phyloP scores from a whole-genome alignment of 371 early-diverging fungal species.

The Lichtheimia corymbifera region DNA sequence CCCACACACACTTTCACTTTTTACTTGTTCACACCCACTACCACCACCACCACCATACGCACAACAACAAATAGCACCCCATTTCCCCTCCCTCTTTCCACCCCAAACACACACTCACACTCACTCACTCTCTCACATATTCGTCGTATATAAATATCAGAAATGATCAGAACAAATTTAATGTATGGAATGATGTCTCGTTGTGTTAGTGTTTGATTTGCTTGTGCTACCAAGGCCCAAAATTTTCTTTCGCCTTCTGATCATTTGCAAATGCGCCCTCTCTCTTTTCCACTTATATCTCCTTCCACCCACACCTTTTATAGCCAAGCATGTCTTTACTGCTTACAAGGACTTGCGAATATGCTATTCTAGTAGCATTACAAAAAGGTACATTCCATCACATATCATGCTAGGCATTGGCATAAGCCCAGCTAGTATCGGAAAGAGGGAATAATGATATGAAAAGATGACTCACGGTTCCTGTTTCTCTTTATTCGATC shows the following conservation, averaged over 20 bases:
- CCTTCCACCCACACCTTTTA: not conserved
- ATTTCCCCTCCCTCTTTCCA: not conserved
- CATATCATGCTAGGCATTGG: constrained; percentile 1
- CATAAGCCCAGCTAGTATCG: not conserved
- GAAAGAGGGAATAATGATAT: not conserved
- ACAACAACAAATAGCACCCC: not conserved
- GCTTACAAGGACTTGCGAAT: constrained; percentile 51
- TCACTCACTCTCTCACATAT: not conserved
- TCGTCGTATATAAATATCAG: not conserved
- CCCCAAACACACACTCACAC: not conserved
- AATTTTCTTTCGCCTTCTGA: no score
- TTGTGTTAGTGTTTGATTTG: no score
- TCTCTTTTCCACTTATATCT: constrained; percentile 7
- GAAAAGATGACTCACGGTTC: not conserved
- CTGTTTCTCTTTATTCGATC: constrained; percentile 7
- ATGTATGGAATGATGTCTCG: no score
- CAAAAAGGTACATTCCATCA: constrained; percentile 36
- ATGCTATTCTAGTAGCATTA: constrained; percentile 45
- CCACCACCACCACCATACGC: constrained; percentile 5
- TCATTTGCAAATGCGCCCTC: constrained; percentile 3
- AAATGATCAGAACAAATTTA: no score
- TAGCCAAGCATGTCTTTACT: constrained; percentile 35
- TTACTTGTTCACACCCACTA: not conserved
- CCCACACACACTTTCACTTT: not conserved
- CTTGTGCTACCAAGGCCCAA: no score